Evolutionary conservation across 108 stramenopile genomes (phyloP), one percentile per base, ranked within the genome.

Genomic region (Cylindrotheca closterium): DNA sequence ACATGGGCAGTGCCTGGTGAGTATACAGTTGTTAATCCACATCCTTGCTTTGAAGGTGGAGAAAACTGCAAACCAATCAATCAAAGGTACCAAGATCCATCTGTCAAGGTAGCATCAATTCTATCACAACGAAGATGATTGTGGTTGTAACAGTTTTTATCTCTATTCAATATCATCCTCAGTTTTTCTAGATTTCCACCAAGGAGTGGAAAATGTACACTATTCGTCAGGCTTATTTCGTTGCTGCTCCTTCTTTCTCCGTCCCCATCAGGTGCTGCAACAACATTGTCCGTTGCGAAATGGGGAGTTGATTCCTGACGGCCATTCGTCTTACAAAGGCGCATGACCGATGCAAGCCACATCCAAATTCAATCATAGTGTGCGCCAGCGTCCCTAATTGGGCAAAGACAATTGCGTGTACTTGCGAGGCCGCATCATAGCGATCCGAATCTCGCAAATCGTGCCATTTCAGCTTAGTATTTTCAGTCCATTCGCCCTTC

Each of bases 371-470:
- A 28, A 88, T 48, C 86, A 91, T 91, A 7, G 80, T 77, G 55
- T 91, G 84, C 17, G 86, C 74, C 58, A 91, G 67, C 1, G 86
- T 80, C 19, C 86, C 82, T 0, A 91, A 63, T 61, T 91, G 86
- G 0, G 86, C 86, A 68, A 87, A 86, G 10, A 91, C 75, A 56
- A 88, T 78, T 8, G 84, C 87, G 37, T 91, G 86, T 8, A 91
- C 86, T 62, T 91, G 89, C 0, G 81, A 70, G 15, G 86, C 86
- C 19, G 89, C 89, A 47, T 83, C 80, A 3, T 67, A 60, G 26
- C 86, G 70, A 69, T 91, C 86, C 2, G 37, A 30, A 15, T 54
- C 63, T 28, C 63, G 70, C 28, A 91, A 62, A 49, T 91, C 89
- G 71, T 91, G 80, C 89, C 89, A 91, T 52, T 79, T 80, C 2